phyloP scores from a whole-genome alignment of 2,329 filamentous ascomycete species.

The Pseudocercospora fuligena region DNA sequence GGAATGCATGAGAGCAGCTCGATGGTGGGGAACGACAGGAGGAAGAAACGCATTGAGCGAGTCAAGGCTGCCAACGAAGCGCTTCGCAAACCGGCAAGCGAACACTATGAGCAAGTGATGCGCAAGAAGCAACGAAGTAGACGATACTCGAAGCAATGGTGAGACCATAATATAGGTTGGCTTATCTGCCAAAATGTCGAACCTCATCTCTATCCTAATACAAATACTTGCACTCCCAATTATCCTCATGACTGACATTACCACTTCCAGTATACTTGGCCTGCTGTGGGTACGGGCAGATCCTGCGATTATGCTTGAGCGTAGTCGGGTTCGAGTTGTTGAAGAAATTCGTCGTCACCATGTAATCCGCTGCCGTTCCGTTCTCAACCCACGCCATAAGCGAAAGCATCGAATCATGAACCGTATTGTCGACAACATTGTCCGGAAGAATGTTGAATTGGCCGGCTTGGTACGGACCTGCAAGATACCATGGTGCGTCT shows the following conservation, averaged over 20 bases:
- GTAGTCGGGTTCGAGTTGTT: background rate
- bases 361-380: background rate
- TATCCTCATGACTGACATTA: background rate
- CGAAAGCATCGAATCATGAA: constrained; percentile 1
- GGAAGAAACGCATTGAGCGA: too few relatives aligned
- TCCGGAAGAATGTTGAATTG: background rate
- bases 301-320: constrained; percentile 4
- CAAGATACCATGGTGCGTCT: constrained; percentile 2
- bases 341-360: constrained; percentile 1
- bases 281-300: constrained; percentile 4
- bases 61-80: too few relatives aligned
- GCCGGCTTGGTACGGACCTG: background rate
- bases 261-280: constrained; percentile 1
- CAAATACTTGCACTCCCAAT: constrained; percentile 1
- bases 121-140: too few relatives aligned
- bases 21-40: too few relatives aligned
- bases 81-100: too few relatives aligned
- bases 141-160: too few relatives aligned
- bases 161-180: too few relatives aligned
- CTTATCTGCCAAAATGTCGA: too few relatives aligned
- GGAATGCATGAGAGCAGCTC: too few relatives aligned
- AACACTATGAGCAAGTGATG: too few relatives aligned
- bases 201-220: background rate
- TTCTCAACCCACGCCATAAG: background rate
- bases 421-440: constrained; percentile 1